A percentile compares a stretch with the other conserved stretches of the same genome.
These are phyloP conservation scores for Serendipita sp. DNA, from an alignment of 768 basidiomycete genomes.

Conservation along the genomic window DNA sequence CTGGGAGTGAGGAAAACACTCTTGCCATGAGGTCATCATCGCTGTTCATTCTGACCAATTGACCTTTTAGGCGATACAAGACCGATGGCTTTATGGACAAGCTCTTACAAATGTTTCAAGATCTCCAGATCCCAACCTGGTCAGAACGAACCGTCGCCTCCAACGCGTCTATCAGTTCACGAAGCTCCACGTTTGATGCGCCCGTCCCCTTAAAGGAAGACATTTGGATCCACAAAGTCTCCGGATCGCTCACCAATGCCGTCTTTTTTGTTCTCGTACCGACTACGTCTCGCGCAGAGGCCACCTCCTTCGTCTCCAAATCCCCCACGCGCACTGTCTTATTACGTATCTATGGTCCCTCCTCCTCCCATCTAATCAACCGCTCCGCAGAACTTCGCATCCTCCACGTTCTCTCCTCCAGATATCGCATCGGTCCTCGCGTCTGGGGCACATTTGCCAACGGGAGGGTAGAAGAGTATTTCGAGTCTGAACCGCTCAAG, in stretches of 20 bases:
- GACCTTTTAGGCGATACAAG: constrained; percentile 47
- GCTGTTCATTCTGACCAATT: constrained; percentile 7
- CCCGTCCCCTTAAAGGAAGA: constrained; percentile 16
- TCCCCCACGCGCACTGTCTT: constrained; percentile 42
- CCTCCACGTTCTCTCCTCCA: constrained; percentile 77
- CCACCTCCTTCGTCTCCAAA: constrained; percentile 2
- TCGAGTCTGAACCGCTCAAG: constrained; percentile 70
- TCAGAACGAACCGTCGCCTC: neutral
- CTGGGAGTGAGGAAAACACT: constrained; percentile 14
- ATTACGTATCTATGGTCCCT: constrained; percentile 83
- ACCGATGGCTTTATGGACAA: constrained; percentile 37
- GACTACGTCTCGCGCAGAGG: constrained; percentile 26
- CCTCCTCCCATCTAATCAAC: constrained; percentile 74
- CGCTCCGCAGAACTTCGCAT: constrained; percentile 74
- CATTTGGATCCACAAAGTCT: constrained; percentile 60
- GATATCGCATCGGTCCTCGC: constrained; percentile 76
- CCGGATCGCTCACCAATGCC: constrained; percentile 87
- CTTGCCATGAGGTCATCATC: constrained; percentile 19
- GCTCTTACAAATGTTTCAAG: constrained; percentile 39
- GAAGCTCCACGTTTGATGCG: neutral
- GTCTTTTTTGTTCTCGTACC: constrained; percentile 90
- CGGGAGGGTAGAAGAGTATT: constrained; percentile 91
- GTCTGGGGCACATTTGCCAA: constrained; percentile 93
- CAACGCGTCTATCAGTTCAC: constrained; percentile 5
- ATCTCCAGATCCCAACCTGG: constrained; percentile 49